phyloP scores from a whole-genome alignment of 331 rosid genomes.

The Phaseolus coccineus region DNA sequence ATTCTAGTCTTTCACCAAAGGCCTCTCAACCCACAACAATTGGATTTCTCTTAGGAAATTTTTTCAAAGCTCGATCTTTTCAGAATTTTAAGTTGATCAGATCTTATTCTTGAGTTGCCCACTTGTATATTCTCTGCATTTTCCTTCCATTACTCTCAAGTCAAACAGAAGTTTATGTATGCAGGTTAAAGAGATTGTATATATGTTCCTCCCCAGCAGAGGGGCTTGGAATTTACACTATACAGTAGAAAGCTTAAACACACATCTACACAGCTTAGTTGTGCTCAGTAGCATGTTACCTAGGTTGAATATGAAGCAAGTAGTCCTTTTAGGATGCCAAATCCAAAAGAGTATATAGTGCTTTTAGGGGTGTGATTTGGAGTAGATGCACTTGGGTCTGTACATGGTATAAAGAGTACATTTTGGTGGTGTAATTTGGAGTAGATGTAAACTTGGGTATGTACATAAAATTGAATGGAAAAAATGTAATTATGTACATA shows the following conservation, averaged over 20 bases:
- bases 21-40: conserved; percentile 61
- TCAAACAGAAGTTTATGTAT: conserved; percentile 27
- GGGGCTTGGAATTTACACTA: conserved; percentile 43
- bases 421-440: conserved; percentile 27
- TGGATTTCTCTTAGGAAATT: conserved; percentile 73
- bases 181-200: conserved; percentile 39
- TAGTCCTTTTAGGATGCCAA: conserved; percentile 44
- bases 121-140: conserved; percentile 42
- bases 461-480: conserved; percentile 42
- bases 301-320: conserved; percentile 46
- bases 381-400: conserved; percentile 22
- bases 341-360: conserved; percentile 32
- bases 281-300: conserved; percentile 44
- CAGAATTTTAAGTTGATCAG: conserved; percentile 74
- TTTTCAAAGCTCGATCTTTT: conserved; percentile 76
- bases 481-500: conserved; percentile 25
- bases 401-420: not conserved
- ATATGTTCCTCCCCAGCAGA: conserved; percentile 40
- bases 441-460: conserved; percentile 14
- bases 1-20: conserved; percentile 55
- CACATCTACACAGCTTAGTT: conserved; percentile 30
- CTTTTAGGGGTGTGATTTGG: conserved; percentile 21
- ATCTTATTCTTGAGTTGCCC: conserved; percentile 70
- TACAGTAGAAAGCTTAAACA: conserved; percentile 45
- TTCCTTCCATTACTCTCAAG: conserved; percentile 29